These are phyloP conservation scores for Boletus vinaceobasis DNA, from an alignment of 768 basidiomycete genomes.

Conservation along the genomic window DNA sequence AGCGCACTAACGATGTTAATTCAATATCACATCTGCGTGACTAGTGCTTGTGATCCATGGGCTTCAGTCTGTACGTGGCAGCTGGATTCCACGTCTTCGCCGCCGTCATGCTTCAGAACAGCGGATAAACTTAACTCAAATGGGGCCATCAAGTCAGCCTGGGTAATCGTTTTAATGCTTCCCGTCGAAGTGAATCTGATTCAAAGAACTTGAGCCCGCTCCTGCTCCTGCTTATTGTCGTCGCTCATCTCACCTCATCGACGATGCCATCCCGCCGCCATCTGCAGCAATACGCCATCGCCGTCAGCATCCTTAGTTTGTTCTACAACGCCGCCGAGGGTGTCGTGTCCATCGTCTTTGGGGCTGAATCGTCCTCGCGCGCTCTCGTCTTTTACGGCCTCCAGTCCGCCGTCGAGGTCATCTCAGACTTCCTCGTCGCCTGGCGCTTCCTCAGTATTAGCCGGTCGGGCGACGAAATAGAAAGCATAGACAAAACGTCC, in stretches of 20 bases:
- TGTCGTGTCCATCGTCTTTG: conserved; percentile 42
- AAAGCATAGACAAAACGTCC: neutral
- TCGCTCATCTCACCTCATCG: neutral
- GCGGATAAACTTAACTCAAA: neutral
- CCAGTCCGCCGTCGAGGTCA: conserved; percentile 46
- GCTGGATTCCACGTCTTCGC: neutral
- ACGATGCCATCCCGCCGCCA: conserved; percentile 18
- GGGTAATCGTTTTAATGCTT: neutral
- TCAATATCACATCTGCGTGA: neutral
- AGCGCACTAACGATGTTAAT: neutral
- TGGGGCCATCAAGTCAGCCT: neutral
- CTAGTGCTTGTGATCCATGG: neutral
- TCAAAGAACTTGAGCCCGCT: neutral
- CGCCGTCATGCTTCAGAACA: neutral
- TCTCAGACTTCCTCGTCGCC: conserved; percentile 41
- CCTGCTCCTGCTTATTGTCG: neutral
- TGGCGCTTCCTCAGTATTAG: conserved; percentile 41
- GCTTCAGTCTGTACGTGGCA: neutral
- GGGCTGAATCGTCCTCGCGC: conserved; percentile 41
- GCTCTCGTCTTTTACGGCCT: conserved; percentile 49
- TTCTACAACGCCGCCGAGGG: conserved; percentile 41
- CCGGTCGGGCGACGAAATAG: conserved; percentile 33
- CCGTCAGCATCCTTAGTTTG: conserved; percentile 40
- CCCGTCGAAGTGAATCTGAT: neutral
- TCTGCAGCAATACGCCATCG: conserved; percentile 37